A percentile compares a stretch with the other conserved stretches of the same genome.
Evolutionary conservation across 352 stramenopile genomes (phyloP).

Genomic region (Thraustochytrium aureum): DNA sequence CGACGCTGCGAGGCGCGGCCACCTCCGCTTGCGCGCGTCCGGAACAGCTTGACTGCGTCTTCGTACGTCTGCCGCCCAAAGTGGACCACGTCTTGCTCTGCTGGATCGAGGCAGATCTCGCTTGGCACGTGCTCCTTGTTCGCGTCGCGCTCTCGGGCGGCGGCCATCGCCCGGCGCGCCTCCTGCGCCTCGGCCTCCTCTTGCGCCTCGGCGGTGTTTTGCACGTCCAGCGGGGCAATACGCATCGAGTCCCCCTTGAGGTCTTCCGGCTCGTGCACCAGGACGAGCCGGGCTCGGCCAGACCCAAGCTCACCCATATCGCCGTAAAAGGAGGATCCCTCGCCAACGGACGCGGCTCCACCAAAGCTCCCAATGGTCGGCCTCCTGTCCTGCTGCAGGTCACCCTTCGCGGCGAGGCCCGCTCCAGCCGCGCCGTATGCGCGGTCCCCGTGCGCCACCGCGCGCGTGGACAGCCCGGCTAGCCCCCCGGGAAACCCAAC

Average conservation of each 20-base stretch:
- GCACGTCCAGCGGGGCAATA: background rate
- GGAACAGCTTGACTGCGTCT: slow-evolving; percentile 36
- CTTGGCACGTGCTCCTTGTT: slow-evolving; percentile 38
- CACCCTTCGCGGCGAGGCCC: background rate
- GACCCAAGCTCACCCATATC: background rate
- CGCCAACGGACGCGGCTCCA: background rate
- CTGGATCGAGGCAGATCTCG: slow-evolving; percentile 1
- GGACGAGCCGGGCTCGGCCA: background rate
- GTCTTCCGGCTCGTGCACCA: background rate
- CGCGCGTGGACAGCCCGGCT: background rate
- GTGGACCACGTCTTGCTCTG: slow-evolving; percentile 30
- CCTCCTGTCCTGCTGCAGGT: background rate
- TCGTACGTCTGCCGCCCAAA: slow-evolving; percentile 46
- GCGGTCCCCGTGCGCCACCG: too few species aligned
- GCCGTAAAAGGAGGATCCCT: background rate
- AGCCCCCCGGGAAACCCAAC: background rate
- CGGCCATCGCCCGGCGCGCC: too few species aligned
- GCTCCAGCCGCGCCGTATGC: too few species aligned
- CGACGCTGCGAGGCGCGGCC: background rate
- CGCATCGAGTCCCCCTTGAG: background rate
- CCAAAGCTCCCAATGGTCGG: background rate
- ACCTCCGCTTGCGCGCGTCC: background rate
- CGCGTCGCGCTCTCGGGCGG: background rate
- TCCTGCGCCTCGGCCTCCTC: background rate
- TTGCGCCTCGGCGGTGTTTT: background rate